Evolutionary conservation across 116 monocot species (phyloP), one percentile per base, ranked within the genome.

Genomic region (Trichopus zeylanicus): DNA sequence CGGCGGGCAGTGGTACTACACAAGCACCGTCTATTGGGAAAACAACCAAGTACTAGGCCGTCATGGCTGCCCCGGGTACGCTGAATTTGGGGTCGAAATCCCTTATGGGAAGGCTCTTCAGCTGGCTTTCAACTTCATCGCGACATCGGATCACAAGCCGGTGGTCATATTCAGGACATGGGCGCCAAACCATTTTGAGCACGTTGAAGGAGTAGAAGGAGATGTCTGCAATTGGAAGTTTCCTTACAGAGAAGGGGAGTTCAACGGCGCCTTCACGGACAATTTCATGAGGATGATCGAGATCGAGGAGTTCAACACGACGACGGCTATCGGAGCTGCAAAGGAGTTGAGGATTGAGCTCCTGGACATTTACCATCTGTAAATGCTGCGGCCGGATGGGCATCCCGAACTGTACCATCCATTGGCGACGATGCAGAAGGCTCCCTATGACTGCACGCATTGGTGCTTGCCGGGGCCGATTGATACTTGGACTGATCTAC

Each of bases 1-100:
- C 12, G 80, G 64, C 20, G 83, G 88, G 2, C 79, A 83, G 38
- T 88, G 88, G 88, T 88, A 80, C 51, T 66, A 80, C 39, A 88
- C 76, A 54, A 70, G 69, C 0, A 74, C 83, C 26, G 67, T 83
- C 5, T 80, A 80, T 46, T 68, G 57, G 70, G 81, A 86, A 59
- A 73, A 81, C 25, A 54, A 60, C 19, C 59, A 20, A 30, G 38
- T 81, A 6, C 51, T 83, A 0, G 88, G 88, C 39, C 83, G 88
- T 51, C 83, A 83, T 48, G 74, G 76, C 54, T 88, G 88, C 46
- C 64, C 70, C 2, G 64, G 52, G n/a, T 67, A 68, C 69, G 51
- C 65, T 1, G 78, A 81, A 33, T 27, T 71, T 4, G 75, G 75
- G 1, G 34, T 69, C 0, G 81, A 75, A 23, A 63, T 71, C 29